Conservation (phyloP, 2,329 filamentous ascomycete species). For the Cladophialophora exuberans region DNA sequence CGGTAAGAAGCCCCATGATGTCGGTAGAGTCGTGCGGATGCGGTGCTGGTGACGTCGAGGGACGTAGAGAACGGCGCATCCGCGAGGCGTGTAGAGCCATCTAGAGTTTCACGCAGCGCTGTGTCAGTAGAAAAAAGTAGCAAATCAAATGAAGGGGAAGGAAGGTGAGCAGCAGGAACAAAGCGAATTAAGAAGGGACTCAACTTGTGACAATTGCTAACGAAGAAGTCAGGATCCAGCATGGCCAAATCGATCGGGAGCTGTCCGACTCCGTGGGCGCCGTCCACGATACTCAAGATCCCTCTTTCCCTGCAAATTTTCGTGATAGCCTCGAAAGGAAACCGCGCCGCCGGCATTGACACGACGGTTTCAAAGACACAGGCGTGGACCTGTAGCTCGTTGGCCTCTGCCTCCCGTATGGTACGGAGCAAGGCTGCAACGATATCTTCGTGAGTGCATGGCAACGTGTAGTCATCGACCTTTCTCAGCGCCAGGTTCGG, state of each 20-base stretch:
- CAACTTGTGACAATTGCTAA: conserved; percentile 79
- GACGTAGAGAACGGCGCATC: conserved; percentile 78
- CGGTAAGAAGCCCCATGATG: conserved; percentile 74
- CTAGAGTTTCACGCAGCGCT: too few relatives aligned
- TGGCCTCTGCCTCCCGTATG: not conserved
- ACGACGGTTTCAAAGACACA: conserved; percentile 79
- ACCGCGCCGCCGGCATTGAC: conserved; percentile 73
- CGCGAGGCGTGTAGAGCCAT: conserved; percentile 82
- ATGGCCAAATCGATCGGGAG: conserved; percentile 67
- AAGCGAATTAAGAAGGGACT: not conserved
- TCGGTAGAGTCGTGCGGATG: conserved; percentile 74
- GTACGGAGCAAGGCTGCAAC: conserved; percentile 58
- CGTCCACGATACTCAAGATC: conserved; percentile 76
- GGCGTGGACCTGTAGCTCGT: conserved; percentile 51
- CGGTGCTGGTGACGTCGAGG: conserved; percentile 73
- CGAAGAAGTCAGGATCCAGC: conserved; percentile 80
- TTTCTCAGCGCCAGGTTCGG: conserved; percentile 40
- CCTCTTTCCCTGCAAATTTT: conserved; percentile 65
- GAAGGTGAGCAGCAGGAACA: not conserved
- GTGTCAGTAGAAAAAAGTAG: too few relatives aligned
- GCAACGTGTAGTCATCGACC: conserved; percentile 62
- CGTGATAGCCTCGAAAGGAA: conserved; percentile 73
- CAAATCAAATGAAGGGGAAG: too few relatives aligned
- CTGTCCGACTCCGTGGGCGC: conserved; percentile 83
- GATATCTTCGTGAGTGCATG: conserved; percentile 72